Evolutionary conservation across 495 filamentous ascomycete genomes (phyloP), one percentile per base, ranked within the genome.

Genomic region (Penicillium canariense): DNA sequence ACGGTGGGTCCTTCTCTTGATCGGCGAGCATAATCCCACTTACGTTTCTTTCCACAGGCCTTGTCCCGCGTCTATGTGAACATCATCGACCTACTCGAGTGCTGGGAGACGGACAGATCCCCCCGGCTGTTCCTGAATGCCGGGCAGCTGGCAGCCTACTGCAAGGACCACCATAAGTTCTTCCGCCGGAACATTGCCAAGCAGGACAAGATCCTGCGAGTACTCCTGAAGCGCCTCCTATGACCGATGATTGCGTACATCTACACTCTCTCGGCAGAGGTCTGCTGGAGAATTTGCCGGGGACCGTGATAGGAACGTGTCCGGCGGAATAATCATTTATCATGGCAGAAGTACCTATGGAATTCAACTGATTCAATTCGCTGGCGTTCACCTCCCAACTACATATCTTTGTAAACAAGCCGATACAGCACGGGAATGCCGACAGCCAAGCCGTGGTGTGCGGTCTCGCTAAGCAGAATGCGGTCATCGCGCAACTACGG

Each of bases 81-180:
- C 54, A 69, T 82, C 26, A 66, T 83, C 2, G 78, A 83, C 59
- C 60, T 81, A 1, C 69, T 83, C 11, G 75, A 84, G 15, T 63
- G 68, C 20, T 68, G 69, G 49, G 71, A 66, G 14, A 58, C 59
- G 4, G 56, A 60, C 2, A 52, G 50, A 4, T 42, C 38, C 4
- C 63, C 77, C 4, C 45, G 51, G 27, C 54, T 62, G 18, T 81
- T 79, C 64, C 23, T 32, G 0, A 63, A 50, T 25, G 53, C 65
- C 20, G 20, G 42, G 0, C 54, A 48, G n/a, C 72, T 83, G 50
- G 63, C 61, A 2, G 9, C 44, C 0, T 81, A 83, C 54, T 74
- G 78, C 0, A 48, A 61, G 4, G n/a, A 50, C 0, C 46, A 52
- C 0, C 35, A 56, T 0, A 72, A 72, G 26, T 62, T 67, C 15